Conservation (phyloP, 176 grass and related monocot genomes). For the Tuctoria greenei region DNA sequence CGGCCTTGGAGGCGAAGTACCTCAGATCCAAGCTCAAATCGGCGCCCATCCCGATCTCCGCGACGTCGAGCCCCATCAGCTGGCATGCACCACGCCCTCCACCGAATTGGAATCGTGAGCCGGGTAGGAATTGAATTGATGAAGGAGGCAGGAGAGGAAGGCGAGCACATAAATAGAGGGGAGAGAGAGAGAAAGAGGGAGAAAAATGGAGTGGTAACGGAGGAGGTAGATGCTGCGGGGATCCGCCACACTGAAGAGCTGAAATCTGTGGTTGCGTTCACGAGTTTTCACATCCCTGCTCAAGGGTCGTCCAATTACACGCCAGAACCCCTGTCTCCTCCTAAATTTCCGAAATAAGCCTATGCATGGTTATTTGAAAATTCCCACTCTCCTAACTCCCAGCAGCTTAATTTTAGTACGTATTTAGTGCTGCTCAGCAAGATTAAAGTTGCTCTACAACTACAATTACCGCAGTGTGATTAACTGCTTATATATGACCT, state of each 20-base stretch:
- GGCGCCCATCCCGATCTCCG: constrained; percentile 46
- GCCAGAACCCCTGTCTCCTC: neutral
- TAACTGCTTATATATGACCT: too few relatives aligned
- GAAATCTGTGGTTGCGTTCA: neutral
- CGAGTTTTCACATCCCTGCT: neutral
- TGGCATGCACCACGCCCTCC: neutral
- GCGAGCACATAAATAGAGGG: neutral
- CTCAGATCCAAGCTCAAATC: constrained; percentile 72
- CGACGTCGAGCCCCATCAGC: constrained; percentile 54
- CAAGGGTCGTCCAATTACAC: neutral
- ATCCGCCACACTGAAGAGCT: too few relatives aligned
- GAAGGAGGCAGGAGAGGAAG: neutral
- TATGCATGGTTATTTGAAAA: neutral
- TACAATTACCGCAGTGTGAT: neutral
- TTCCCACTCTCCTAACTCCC: neutral
- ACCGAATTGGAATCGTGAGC: neutral
- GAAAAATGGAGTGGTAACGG: neutral
- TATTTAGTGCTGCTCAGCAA: neutral
- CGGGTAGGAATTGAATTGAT: constrained; percentile 14
- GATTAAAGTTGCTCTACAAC: too few relatives aligned
- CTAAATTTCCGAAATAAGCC: neutral
- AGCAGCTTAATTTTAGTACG: neutral
- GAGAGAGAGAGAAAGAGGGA: neutral
- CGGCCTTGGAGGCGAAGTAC: constrained; percentile 47
- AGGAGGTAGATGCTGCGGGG: too few relatives aligned